Percentiles rank a stretch among this genome's conserved stretches.
Conservation (phyloP, 371 early-diverging fungal species). For the Mucor lusitanicus region DNA sequence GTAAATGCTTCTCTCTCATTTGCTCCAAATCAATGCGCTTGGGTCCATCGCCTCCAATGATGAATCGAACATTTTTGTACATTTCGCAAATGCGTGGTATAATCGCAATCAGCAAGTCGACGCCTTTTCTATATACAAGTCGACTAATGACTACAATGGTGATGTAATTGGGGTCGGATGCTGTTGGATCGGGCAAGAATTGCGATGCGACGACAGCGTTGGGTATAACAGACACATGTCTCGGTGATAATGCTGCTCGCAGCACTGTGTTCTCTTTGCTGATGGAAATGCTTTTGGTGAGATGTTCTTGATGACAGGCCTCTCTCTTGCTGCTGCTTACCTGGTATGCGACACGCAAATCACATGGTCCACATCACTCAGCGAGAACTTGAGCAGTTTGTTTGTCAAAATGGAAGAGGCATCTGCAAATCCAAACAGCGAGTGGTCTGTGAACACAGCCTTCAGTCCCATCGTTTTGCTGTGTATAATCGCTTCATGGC, state of each 20-base stretch:
- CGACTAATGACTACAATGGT: conserved; percentile 95
- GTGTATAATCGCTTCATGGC: conserved; percentile 96
- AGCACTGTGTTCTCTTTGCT: conserved; percentile 98
- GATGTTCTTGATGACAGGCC: background rate
- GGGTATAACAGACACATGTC: conserved; percentile 96
- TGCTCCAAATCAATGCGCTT: conserved; percentile 97
- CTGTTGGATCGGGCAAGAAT: conserved; percentile 83
- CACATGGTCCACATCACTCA: conserved; percentile 94
- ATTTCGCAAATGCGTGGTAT: conserved; percentile 94
- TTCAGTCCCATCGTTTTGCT: conserved; percentile 95
- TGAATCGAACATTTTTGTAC: conserved; percentile 83
- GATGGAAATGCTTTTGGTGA: background rate
- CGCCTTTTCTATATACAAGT: conserved; percentile 96
- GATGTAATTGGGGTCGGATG: conserved; percentile 78
- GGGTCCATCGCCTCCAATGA: conserved; percentile 98
- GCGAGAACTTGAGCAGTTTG: conserved; percentile 92
- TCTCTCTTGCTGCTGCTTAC: conserved; percentile 31
- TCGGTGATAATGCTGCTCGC: conserved; percentile 88
- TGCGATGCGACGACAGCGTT: conserved; percentile 96
- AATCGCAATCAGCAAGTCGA: conserved; percentile 89
- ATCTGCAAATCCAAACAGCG: conserved; percentile 97
- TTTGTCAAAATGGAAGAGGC: conserved; percentile 93
- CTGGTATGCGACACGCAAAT: conserved; percentile 99
- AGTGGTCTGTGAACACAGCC: conserved; percentile 98
- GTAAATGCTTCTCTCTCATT: conserved; percentile 91